These are phyloP conservation scores for Xanthoconium separans DNA, from an alignment of 1,284 basidiomycete species.

Conservation along the genomic window DNA sequence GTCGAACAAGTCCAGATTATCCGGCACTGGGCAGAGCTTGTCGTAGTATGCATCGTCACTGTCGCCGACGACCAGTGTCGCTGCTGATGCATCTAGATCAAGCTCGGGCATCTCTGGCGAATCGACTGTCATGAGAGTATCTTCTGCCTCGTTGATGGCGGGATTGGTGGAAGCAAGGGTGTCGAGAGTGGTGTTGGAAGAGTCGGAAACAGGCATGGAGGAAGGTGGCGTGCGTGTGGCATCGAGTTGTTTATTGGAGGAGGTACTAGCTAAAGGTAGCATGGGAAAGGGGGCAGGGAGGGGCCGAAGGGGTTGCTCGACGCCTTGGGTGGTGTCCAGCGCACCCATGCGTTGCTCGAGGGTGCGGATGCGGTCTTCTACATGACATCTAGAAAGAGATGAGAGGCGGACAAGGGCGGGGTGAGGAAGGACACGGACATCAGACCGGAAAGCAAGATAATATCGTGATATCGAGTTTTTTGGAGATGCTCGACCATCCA, in stretches of 20 bases:
- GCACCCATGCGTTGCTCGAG: conserved; percentile 20
- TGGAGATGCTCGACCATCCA: conserved; percentile 22
- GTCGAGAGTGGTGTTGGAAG: conserved; percentile 15
- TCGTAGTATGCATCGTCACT: conserved; percentile 34
- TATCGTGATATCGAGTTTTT: conserved; percentile 13
- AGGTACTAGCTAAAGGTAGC: neutral
- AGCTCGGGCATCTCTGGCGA: conserved; percentile 12
- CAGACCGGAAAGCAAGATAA: conserved; percentile 20
- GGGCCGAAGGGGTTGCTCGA: neutral
- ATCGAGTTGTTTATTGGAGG: neutral
- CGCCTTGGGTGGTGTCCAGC: conserved; percentile 1
- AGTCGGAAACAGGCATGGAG: conserved; percentile 18
- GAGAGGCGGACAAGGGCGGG: neutral
- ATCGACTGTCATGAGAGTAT: conserved; percentile 5
- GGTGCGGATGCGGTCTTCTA: conserved; percentile 26
- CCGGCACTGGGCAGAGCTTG: conserved; percentile 27
- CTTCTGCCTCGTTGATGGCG: neutral
- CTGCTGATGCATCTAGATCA: conserved; percentile 23
- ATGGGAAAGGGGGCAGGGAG: conserved; percentile 6
- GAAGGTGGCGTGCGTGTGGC: conserved; percentile 10
- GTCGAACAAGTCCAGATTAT: conserved; percentile 18
- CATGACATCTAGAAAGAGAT: conserved; percentile 22
- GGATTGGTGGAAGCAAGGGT: neutral
- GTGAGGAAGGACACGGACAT: conserved; percentile 15
- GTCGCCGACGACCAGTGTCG: conserved; percentile 20